Evolutionary conservation across 345 rosid genomes (phyloP).

Genomic region (Dimocarpus longan): DNA sequence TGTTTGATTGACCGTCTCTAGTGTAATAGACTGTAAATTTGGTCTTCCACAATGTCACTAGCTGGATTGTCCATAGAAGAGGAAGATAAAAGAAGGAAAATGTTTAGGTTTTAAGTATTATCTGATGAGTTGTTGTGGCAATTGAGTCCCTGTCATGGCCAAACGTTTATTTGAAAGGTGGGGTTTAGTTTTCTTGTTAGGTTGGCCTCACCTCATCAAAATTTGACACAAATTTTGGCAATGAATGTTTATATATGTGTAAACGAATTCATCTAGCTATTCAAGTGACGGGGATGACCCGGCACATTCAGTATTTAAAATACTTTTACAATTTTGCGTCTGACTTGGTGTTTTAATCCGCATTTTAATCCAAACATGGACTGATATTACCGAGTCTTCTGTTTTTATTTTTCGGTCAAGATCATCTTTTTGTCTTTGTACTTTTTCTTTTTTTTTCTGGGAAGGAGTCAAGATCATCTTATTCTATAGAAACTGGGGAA

Average conservation of each 20-base stretch:
- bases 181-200: neutral
- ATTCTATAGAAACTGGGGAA: neutral
- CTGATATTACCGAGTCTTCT: neutral
- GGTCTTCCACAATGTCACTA: neutral
- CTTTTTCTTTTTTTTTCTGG: neutral
- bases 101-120: neutral
- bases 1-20: neutral
- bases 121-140: neutral
- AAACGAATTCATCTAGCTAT: neutral
- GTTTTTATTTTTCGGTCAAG: too few species aligned
- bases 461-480: neutral
- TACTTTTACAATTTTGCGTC: neutral
- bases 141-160: neutral
- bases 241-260: neutral
- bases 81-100: neutral
- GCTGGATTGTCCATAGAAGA: neutral
- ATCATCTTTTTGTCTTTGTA: too few species aligned
- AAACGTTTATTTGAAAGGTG: neutral
- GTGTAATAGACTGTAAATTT: neutral
- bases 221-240: neutral
- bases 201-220: neutral
- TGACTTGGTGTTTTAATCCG: constrained; percentile 9
- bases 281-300: neutral
- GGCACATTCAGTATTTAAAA: neutral
- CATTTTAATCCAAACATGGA: constrained; percentile 14